Base-by-base conservation (phyloP, 75 land plant genomes). In the Pseudotsuga menziesii region DNA sequence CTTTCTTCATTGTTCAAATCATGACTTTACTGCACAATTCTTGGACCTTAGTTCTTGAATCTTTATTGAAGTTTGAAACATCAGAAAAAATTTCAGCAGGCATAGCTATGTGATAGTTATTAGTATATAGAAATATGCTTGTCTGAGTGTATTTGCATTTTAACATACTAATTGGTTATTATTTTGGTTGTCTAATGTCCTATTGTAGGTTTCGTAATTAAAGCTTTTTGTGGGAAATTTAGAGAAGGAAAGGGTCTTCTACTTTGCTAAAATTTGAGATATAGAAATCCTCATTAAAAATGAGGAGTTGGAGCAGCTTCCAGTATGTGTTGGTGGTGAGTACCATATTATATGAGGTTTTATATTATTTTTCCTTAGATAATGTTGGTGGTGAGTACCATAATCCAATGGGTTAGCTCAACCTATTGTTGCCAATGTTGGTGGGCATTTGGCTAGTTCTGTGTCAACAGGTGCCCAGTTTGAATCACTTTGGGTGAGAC, bases 211-310 rank as follows among this genome's bases (percentile, higher is more conserved):
- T 23, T 58, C 84, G n/a, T 87, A 91, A 17, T 85, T 93, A 52
- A 93, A 88, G 82, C 80, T 89, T 19, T 91, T 89, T 19, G 82
- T 89, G 16, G 89, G 90, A 56, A 79, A 81, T 70, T 62, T 95
- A 78, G 98, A 95, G 77, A 95, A 91, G 75, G 98, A 95, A 84
- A 84, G 97, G 56, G 96, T 93, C 44, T 95, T 95, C 72, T 95
- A 95, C 79, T 95, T 91, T 81, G 76, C 86, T 17, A 95, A 95
- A 58, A 84, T 95, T 25, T 79, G 96, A 29, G 96, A 93, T 71
- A 88, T 95, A 39, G 98, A 95, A 79, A 91, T 93, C n/a, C 91
- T 95, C 32, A 91, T 90, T 76, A 93, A 91, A 73, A 77, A 78
- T 55, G 83, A 96, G 58, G 90, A 89, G 72, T 57, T 94, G 61